Evolutionary conservation across 345 rosid species (phyloP).

Genomic region (Syzygium aqueum): DNA sequence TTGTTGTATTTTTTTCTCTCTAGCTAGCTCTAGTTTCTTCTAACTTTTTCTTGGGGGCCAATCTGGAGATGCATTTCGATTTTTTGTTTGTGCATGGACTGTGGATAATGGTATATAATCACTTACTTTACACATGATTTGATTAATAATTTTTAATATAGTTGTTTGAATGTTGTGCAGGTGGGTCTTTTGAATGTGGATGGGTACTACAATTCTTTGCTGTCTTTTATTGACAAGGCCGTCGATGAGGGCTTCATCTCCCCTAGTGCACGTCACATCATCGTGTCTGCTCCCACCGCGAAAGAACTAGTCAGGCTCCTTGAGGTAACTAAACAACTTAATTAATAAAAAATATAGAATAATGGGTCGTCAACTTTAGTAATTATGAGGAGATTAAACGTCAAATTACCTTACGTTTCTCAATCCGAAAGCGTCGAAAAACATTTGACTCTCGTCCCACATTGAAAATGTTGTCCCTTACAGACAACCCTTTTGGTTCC

Average conservation of each 20-base stretch:
- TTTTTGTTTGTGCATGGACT: background rate
- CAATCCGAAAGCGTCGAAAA: background rate
- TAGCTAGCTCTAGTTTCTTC: background rate
- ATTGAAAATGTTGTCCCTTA: background rate
- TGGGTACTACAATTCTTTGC: slow-evolving; percentile 81
- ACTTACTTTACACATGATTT: background rate
- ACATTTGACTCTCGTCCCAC: background rate
- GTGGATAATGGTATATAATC: background rate
- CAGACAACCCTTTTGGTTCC: background rate
- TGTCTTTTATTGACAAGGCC: slow-evolving; percentile 80
- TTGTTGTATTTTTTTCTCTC: background rate
- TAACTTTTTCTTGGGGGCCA: background rate
- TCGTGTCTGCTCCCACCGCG: slow-evolving; percentile 82
- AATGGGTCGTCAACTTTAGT: background rate
- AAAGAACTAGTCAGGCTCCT: slow-evolving; percentile 70
- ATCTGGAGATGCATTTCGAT: background rate
- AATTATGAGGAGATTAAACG: background rate
- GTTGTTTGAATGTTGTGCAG: slow-evolving; percentile 17
- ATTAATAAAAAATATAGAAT: background rate
- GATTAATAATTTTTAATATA: background rate
- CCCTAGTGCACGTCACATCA: slow-evolving; percentile 70
- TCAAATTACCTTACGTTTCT: background rate
- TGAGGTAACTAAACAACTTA: slow-evolving; percentile 41
- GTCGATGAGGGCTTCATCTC: slow-evolving; percentile 96
- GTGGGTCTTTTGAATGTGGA: slow-evolving; percentile 95